These are phyloP conservation scores for Aspergillus caelatus DNA, from an alignment of 2,329 filamentous ascomycete genomes.

Conservation along the genomic window DNA sequence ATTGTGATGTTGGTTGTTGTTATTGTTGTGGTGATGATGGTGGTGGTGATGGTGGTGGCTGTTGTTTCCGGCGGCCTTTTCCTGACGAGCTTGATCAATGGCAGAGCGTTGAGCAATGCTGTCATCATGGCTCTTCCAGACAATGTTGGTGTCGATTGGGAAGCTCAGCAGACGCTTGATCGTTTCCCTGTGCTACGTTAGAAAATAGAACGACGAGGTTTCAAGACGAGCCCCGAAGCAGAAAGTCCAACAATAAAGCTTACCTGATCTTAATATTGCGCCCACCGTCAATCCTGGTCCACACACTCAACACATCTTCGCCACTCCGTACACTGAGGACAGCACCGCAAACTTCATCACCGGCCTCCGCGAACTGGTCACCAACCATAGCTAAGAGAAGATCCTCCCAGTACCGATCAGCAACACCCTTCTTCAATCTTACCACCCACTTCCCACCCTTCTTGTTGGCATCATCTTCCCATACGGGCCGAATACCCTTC, in stretches of 20 bases:
- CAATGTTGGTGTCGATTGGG: conserved; percentile 83
- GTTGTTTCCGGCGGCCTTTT: conserved; percentile 62
- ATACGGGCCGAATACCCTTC: conserved; percentile 92
- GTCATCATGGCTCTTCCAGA: conserved; percentile 95
- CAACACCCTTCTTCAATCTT: conserved; percentile 93
- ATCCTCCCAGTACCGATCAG: conserved; percentile 96
- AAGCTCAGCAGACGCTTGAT: conserved; percentile 89
- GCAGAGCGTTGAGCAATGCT: conserved; percentile 90
- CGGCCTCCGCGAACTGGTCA: conserved; percentile 89
- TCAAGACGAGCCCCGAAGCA: no score
- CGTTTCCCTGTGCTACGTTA: conserved; percentile 67
- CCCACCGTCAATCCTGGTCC: conserved; percentile 91
- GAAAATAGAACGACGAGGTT: neutral
- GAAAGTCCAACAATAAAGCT: conserved; percentile 32
- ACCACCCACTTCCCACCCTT: conserved; percentile 97
- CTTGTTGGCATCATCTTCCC: conserved; percentile 98
- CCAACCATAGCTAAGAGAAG: conserved; percentile 86
- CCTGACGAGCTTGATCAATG: conserved; percentile 87
- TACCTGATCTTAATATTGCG: conserved; percentile 96
- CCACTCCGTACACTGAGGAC: conserved; percentile 93
- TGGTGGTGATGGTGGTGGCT: conserved; percentile 37
- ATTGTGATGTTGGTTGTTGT: conserved; percentile 26
- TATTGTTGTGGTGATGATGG: conserved; percentile 30
- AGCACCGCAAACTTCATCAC: conserved; percentile 91
- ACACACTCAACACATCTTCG: conserved; percentile 96